phyloP scores from a whole-genome alignment of 2,329 filamentous ascomycete genomes.

The Fusarium udum region DNA sequence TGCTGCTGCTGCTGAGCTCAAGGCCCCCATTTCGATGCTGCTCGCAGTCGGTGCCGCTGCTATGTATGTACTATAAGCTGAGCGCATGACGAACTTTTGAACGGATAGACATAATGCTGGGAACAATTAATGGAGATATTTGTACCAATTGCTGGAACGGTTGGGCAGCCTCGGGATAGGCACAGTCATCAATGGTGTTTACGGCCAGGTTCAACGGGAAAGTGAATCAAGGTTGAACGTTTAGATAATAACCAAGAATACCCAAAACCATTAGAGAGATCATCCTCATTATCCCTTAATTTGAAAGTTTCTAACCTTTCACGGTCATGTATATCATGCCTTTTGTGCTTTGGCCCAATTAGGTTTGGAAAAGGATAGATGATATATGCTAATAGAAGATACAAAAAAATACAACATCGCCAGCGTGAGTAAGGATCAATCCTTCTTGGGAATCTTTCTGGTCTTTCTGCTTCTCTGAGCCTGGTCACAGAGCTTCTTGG shows the following conservation, averaged over 20 bases:
- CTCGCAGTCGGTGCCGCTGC: slow-evolving; percentile 55
- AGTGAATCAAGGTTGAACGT: slow-evolving; percentile 16
- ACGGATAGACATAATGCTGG: slow-evolving; percentile 24
- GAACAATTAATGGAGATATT: slow-evolving; percentile 35
- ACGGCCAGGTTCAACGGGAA: slow-evolving; percentile 8
- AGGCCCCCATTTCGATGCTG: slow-evolving; percentile 55
- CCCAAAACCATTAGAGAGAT: slow-evolving; percentile 20
- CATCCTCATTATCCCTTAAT: neutral
- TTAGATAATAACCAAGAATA: slow-evolving; percentile 18
- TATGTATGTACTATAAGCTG: slow-evolving; percentile 51
- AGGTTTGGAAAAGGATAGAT: neutral
- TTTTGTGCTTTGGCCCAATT: neutral
- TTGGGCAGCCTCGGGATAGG: slow-evolving; percentile 33
- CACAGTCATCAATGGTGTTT: slow-evolving; percentile 19
- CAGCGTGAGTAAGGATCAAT: neutral
- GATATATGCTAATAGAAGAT: neutral
- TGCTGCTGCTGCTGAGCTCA: slow-evolving; percentile 45
- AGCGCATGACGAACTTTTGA: neutral
- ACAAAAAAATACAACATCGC: neutral
- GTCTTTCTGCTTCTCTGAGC: slow-evolving; percentile 68
- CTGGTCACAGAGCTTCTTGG: slow-evolving; percentile 73
- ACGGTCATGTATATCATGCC: neutral
- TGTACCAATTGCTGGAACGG: slow-evolving; percentile 35
- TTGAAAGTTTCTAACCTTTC: neutral
- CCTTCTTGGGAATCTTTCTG: slow-evolving; percentile 53